phyloP scores from a whole-genome alignment of 2,329 filamentous ascomycete genomes.

The Fusarium zealandicum region DNA sequence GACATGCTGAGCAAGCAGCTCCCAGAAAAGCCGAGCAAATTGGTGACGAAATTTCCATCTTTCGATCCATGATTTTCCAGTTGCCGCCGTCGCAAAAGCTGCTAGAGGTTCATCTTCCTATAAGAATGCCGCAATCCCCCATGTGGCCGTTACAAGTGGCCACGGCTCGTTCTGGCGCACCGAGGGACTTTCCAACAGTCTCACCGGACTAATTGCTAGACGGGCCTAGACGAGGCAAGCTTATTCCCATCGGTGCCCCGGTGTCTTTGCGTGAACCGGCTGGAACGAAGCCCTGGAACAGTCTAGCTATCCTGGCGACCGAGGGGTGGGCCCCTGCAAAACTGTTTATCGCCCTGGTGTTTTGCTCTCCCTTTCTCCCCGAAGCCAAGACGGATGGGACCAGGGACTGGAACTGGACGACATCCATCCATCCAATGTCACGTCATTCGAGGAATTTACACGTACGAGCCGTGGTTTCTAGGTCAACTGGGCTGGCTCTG shows the following conservation, averaged over 20 bases:
- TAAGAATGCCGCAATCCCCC: constrained; percentile 25
- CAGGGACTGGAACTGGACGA: too few species aligned
- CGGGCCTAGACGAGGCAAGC: constrained; percentile 5
- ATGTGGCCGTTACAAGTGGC: constrained; percentile 29
- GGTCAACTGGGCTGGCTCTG: too few species aligned
- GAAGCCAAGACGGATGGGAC: constrained; percentile 1
- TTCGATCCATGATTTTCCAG: not conserved
- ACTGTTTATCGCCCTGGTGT: too few species aligned
- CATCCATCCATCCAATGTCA: too few species aligned
- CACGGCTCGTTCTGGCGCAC: constrained; percentile 5
- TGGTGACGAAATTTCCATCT: not conserved
- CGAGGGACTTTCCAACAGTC: constrained; percentile 2
- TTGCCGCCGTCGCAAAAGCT: not conserved
- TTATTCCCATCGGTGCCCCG: not conserved
- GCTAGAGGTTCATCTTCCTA: constrained; percentile 14
- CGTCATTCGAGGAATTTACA: too few species aligned
- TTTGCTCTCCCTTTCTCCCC: not conserved
- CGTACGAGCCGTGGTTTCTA: too few species aligned
- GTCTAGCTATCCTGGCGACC: constrained; percentile 26
- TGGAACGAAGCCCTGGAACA: constrained; percentile 1
- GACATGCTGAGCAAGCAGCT: not conserved
- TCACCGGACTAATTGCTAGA: not conserved
- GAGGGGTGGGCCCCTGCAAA: constrained; percentile 18
- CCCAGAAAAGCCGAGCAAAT: not conserved
- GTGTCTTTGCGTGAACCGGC: not conserved